A percentile compares a stretch with the other conserved stretches of the same genome.
These are phyloP conservation scores for Colletotrichum brevisporum DNA, from an alignment of 2,329 filamentous ascomycete genomes.

Conservation along the genomic window DNA sequence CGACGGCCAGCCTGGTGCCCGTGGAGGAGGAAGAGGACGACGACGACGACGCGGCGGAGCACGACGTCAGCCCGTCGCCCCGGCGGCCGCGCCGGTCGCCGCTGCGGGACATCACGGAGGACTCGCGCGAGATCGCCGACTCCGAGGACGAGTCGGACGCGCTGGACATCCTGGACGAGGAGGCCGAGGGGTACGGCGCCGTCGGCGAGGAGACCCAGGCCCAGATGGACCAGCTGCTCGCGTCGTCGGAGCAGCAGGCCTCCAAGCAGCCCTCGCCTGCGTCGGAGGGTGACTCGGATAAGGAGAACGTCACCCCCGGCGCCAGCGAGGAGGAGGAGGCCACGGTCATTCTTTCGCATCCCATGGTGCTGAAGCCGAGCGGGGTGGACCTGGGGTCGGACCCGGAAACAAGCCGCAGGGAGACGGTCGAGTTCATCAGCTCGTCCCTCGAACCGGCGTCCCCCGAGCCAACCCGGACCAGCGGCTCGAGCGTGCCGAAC, in stretches of 20 bases:
- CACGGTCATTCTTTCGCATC: constrained; percentile 31
- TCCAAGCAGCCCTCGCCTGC: constrained; percentile 22
- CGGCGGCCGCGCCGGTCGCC: constrained; percentile 24
- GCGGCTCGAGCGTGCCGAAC: constrained; percentile 8
- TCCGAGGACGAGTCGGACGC: constrained; percentile 59
- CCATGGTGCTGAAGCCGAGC: constrained; percentile 13
- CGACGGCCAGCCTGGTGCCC: constrained; percentile 25
- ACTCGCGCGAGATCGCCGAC: constrained; percentile 57
- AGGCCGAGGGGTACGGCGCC: constrained; percentile 39
- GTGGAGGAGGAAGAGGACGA: constrained; percentile 28
- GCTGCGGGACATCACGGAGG: constrained; percentile 46
- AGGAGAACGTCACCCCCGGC: constrained; percentile 35
- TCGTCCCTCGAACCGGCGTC: constrained; percentile 35
- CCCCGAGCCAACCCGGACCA: constrained; percentile 25
- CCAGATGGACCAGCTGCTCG: constrained; percentile 37
- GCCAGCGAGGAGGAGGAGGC: constrained; percentile 29
- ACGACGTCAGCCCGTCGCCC: constrained; percentile 32
- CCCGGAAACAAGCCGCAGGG: constrained; percentile 19
- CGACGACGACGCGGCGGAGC: constrained; percentile 18
- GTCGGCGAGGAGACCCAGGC: constrained; percentile 41
- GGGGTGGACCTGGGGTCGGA: constrained; percentile 2
- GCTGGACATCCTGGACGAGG: constrained; percentile 37
- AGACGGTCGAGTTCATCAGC: constrained; percentile 36
- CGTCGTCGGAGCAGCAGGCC: constrained; percentile 30
- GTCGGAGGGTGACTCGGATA: constrained; percentile 37